These are phyloP conservation scores for Taphrina deformans DNA, from an alignment of 1,139 yeast species.

Conservation along the genomic window DNA sequence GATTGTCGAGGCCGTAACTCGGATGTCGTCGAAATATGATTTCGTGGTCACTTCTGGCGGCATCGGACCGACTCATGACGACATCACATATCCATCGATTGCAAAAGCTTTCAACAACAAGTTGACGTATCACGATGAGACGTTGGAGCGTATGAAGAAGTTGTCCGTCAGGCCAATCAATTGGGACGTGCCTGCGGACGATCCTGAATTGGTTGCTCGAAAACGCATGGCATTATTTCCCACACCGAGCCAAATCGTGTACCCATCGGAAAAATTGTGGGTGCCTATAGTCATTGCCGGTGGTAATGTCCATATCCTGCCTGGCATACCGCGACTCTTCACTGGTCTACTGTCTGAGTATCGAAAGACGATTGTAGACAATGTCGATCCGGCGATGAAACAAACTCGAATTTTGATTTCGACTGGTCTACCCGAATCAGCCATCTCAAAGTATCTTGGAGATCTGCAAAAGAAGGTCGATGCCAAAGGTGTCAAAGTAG, in stretches of 20 bases:
- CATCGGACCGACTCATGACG: constrained; percentile 89
- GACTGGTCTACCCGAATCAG: constrained; percentile 63
- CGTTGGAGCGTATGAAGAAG: constrained; percentile 60
- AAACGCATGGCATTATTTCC: constrained; percentile 72
- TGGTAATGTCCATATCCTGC: constrained; percentile 64
- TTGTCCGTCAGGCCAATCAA: constrained; percentile 51
- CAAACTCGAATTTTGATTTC: constrained; percentile 60
- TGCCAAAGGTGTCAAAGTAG: constrained; percentile 60
- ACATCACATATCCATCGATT: constrained; percentile 69
- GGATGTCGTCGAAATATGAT: constrained; percentile 58
- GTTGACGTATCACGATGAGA: constrained; percentile 56
- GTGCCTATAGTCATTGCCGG: constrained; percentile 75
- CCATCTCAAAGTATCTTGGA: constrained; percentile 64
- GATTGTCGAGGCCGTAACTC: constrained; percentile 56
- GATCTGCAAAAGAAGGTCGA: constrained; percentile 55
- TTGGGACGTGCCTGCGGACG: constrained; percentile 43
- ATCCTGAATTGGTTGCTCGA: constrained; percentile 58
- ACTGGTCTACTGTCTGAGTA: constrained; percentile 53
- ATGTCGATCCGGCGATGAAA: constrained; percentile 45
- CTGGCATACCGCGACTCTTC: constrained; percentile 66
- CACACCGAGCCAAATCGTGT: constrained; percentile 50
- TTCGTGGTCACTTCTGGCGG: constrained; percentile 77
- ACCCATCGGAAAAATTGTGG: constrained; percentile 64
- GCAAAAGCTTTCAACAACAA: constrained; percentile 62
- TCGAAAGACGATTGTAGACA: constrained; percentile 44